A percentile compares a stretch with the other conserved stretches of the same genome.
Conservation (phyloP, 768 basidiomycete genomes). For the Suillus clintonianus region DNA sequence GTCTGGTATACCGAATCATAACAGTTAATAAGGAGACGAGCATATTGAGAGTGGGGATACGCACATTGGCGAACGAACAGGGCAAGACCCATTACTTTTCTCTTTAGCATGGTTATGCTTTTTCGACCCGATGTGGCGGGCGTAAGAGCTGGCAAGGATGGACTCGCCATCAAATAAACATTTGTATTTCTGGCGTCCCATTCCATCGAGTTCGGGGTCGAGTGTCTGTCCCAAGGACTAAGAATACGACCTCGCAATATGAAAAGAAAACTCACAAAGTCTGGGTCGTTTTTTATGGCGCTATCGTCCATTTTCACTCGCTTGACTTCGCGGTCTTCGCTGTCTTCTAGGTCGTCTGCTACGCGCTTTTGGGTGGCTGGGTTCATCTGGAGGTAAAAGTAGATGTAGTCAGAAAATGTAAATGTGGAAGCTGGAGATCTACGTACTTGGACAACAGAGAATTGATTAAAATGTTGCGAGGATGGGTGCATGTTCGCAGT, state of each 20-base stretch:
- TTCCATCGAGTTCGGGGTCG: too few species aligned
- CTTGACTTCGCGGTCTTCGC: not conserved
- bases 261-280: not conserved
- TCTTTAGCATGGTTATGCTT: too few species aligned
- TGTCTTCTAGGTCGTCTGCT: not conserved
- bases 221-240: not conserved
- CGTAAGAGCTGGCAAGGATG: too few species aligned
- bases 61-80: too few species aligned
- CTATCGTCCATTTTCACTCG: accelerated
- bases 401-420: not conserved
- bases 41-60: too few species aligned
- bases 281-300: not conserved
- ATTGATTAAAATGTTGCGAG: not conserved
- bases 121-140: too few species aligned
- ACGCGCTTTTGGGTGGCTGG: not conserved
- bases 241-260: not conserved
- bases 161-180: too few species aligned
- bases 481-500: not conserved
- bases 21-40: too few species aligned
- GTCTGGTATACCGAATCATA: too few species aligned
- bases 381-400: not conserved
- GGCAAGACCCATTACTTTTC: too few species aligned
- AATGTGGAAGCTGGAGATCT: not conserved
- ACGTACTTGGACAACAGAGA: not conserved
- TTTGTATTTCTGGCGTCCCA: too few species aligned